These are phyloP conservation scores for Uncinocarpus reesii DNA, from an alignment of 2,329 filamentous ascomycete genomes.

Conservation along the genomic window DNA sequence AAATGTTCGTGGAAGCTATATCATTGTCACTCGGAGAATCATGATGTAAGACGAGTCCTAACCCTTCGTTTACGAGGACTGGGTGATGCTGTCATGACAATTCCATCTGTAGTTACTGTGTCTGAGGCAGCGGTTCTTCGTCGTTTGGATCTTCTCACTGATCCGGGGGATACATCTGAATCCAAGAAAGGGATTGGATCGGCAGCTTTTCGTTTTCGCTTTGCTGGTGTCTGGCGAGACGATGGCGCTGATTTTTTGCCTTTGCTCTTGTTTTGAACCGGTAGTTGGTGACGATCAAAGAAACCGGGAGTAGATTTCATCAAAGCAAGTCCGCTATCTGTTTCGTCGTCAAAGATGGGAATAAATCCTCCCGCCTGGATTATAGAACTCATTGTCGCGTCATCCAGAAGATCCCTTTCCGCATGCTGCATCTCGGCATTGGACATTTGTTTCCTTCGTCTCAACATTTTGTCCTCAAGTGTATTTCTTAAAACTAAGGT, in stretches of 20 bases:
- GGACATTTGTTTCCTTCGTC: slow-evolving; percentile 64
- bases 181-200: slow-evolving; percentile 10
- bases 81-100: slow-evolving; percentile 3
- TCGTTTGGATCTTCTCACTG: slow-evolving; percentile 16
- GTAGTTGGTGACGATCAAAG: slow-evolving; percentile 32
- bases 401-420: slow-evolving; percentile 49
- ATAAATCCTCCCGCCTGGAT: slow-evolving; percentile 48
- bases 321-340: slow-evolving; percentile 21
- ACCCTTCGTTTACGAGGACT: slow-evolving; percentile 7
- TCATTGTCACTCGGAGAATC: not conserved
- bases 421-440: slow-evolving; percentile 46
- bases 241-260: not conserved
- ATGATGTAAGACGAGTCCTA: not conserved
- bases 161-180: slow-evolving; percentile 11
- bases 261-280: slow-evolving; percentile 26
- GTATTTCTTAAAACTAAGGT: slow-evolving; percentile 71
- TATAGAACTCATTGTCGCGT: slow-evolving; percentile 48
- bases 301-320: slow-evolving; percentile 26
- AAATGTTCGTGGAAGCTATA: not conserved
- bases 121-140: slow-evolving; percentile 9
- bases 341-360: slow-evolving; percentile 29
- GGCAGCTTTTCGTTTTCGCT: not conserved
- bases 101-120: not conserved
- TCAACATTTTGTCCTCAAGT: slow-evolving; percentile 74
- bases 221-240: not conserved